A percentile compares a stretch with the other conserved stretches of the same genome.
Evolutionary conservation across 495 filamentous ascomycete species (phyloP).

Genomic region (Penicillium atrosanguineum): DNA sequence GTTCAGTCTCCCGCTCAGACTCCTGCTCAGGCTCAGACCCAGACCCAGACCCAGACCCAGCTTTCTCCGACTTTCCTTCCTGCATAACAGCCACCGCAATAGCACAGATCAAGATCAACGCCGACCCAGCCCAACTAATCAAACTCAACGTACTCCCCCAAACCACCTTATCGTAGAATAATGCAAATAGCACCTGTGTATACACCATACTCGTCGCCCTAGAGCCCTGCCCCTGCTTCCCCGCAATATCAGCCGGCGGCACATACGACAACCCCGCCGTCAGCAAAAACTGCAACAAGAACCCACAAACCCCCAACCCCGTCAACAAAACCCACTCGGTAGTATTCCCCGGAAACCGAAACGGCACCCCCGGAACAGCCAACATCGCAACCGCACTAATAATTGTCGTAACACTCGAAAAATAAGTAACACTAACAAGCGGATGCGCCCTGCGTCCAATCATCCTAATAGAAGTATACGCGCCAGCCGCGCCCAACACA

Average conservation of each 20-base stretch:
- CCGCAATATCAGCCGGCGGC: constrained; percentile 32
- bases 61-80: constrained; percentile 27
- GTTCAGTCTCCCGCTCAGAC: not conserved
- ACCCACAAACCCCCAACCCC: constrained; percentile 71
- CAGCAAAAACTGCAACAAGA: constrained; percentile 84
- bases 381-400: constrained; percentile 62
- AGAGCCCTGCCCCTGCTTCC: constrained; percentile 44
- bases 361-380: constrained; percentile 54
- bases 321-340: constrained; percentile 71
- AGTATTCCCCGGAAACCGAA: constrained; percentile 58
- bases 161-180: constrained; percentile 75
- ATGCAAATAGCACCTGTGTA: constrained; percentile 87
- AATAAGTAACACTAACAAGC: constrained; percentile 84
- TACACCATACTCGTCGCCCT: constrained; percentile 89
- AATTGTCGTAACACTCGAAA: constrained; percentile 66
- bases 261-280: constrained; percentile 73
- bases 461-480: constrained; percentile 77
- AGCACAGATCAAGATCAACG: constrained; percentile 76
- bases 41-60: no score
- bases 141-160: constrained; percentile 68
- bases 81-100: constrained; percentile 68
- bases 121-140: constrained; percentile 69
- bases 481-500: constrained; percentile 73
- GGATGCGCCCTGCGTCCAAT: constrained; percentile 85
- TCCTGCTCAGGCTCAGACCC: constrained; percentile 1